Conservation (phyloP, 805 yeast genomes). For the Naumovozyma dairenensis region DNA sequence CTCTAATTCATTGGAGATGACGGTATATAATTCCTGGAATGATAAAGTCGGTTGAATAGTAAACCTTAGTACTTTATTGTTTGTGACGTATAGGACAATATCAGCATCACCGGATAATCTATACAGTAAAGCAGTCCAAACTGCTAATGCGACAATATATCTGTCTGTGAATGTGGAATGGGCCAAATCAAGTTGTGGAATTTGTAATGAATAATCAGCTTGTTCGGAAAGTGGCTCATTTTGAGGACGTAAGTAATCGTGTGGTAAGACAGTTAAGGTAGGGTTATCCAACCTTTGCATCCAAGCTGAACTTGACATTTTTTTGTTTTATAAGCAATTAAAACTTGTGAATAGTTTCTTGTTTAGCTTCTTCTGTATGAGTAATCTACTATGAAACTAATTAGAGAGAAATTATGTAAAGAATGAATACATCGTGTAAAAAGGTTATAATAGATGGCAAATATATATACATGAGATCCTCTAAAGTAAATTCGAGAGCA, state of each 20-base stretch:
- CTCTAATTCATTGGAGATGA: constrained; percentile 33
- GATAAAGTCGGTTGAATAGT: constrained; percentile 44
- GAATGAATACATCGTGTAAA: too few relatives aligned
- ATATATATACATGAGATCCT: too few relatives aligned
- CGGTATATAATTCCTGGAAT: constrained; percentile 42
- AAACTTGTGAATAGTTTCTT: neutral
- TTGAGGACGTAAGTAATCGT: constrained; percentile 73
- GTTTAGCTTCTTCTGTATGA: too few relatives aligned
- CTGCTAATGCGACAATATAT: constrained; percentile 51
- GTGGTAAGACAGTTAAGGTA: constrained; percentile 79
- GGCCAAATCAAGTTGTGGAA: constrained; percentile 26
- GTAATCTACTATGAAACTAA: too few relatives aligned
- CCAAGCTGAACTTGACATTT: constrained; percentile 52
- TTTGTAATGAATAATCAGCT: constrained; percentile 30
- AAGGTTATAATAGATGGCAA: too few relatives aligned
- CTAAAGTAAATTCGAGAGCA: too few relatives aligned
- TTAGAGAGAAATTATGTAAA: too few relatives aligned
- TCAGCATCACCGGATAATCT: constrained; percentile 93
- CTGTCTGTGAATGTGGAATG: constrained; percentile 13
- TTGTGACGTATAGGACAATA: constrained; percentile 54
- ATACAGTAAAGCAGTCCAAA: constrained; percentile 59
- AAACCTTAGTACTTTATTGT: constrained; percentile 47
- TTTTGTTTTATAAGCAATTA: too few relatives aligned
- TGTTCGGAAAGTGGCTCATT: constrained; percentile 62
- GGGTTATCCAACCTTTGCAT: constrained; percentile 58